Evolutionary conservation across 805 yeast genomes (phyloP), one percentile per base, ranked within the genome.

Genomic region (Hanseniaspora valbyensis): DNA sequence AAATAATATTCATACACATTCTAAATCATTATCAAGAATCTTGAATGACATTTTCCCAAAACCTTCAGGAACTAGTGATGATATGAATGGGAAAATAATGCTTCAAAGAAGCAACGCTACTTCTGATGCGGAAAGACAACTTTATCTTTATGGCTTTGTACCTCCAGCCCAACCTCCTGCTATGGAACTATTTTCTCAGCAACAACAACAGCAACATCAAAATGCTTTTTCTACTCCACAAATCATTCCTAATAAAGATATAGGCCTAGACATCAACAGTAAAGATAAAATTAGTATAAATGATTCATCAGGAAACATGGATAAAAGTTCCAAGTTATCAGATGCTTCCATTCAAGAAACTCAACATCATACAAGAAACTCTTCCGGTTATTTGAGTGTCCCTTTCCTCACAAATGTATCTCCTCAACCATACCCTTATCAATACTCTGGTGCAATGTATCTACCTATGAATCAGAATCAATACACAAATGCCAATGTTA

Each of bases 1-100:
- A 13, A 32, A 14, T n/a, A 32, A n/a, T 32, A 13, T n/a, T 10
- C 42, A 38, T n/a, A n/a, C 18, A 7, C 42, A 38, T n/a, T 22
- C 42, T 9, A 38, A 38, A 24, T 21, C 42, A 3, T n/a, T 38
- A 10, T 38, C 42, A 3, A 21, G 42, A 7, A 21, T 38, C 18
- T 38, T 38, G 21, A 38, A 38, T 22, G 42, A 38, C 18, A 38
- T 38, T 6, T 38, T 38, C 18, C 42, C 42, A 38, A 38, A 38
- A 14, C 29, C 42, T 21, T 13, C 29, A 13, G 36, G 6, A n/a
- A 12, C 6, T n/a, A n/a, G n/a, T 13, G 18, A 32, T 13, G 18
- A 32, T 6, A n/a, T 14, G 12, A 14, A 32, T 12, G 36, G 6
- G 6, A 32, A n/a, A 13, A 10, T 32, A 7, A 7, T n/a, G 29